phyloP scores from a whole-genome alignment of 1,284 basidiomycete species.

The Marasmius tenuissimus region DNA sequence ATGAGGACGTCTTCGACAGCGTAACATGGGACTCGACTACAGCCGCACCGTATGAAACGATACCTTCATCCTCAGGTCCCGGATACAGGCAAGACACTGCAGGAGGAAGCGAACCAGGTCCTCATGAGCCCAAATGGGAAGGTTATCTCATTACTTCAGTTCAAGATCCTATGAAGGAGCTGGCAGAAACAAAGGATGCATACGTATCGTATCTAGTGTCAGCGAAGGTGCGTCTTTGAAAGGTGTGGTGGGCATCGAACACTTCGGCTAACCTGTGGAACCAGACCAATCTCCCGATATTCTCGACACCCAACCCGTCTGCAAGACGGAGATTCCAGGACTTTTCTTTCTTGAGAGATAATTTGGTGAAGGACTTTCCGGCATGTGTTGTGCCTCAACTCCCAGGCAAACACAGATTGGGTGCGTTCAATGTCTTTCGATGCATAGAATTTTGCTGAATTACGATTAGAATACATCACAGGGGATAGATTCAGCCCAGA shows the following conservation, averaged over 20 bases:
- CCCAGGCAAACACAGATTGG: constrained; percentile 94
- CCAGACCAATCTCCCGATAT: constrained; percentile 82
- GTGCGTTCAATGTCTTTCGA: constrained; percentile 45
- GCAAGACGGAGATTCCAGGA: constrained; percentile 93
- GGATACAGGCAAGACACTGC: constrained; percentile 77
- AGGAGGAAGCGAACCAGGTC: constrained; percentile 57
- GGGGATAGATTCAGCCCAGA: constrained; percentile 96
- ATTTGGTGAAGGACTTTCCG: constrained; percentile 90
- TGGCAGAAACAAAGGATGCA: constrained; percentile 94
- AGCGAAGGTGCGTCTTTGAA: constrained; percentile 64
- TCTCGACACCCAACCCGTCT: constrained; percentile 70
- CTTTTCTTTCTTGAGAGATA: constrained; percentile 91
- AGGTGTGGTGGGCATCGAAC: constrained; percentile 2
- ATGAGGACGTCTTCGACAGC: constrained; percentile 84
- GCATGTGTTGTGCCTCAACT: constrained; percentile 96
- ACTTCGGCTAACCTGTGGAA: constrained; percentile 8
- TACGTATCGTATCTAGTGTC: constrained; percentile 94
- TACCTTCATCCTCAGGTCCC: constrained; percentile 50
- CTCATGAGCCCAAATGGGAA: constrained; percentile 85
- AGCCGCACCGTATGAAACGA: constrained; percentile 46
- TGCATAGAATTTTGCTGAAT: constrained; percentile 1
- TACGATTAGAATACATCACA: constrained; percentile 84
- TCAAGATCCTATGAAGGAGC: constrained; percentile 92
- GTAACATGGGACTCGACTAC: constrained; percentile 82
- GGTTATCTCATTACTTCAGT: constrained; percentile 86